phyloP scores from a whole-genome alignment of 768 basidiomycete genomes.

The Auricularia cornea region DNA sequence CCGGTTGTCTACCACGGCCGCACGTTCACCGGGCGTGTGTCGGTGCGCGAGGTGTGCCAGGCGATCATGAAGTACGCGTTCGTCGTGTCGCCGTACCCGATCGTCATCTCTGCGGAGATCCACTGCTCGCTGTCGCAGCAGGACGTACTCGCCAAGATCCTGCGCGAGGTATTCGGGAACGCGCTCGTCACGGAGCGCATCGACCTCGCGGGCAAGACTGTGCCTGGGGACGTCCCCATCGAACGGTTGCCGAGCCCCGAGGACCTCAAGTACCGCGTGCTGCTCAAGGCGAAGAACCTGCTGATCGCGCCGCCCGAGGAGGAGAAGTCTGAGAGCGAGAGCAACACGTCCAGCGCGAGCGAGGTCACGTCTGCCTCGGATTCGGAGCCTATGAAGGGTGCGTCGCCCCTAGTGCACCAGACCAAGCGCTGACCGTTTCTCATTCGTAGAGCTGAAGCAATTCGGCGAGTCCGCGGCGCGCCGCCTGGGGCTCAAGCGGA shows the following conservation, averaged over 20 bases:
- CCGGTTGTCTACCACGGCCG: slow-evolving; percentile 87
- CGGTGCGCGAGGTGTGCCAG: slow-evolving; percentile 69
- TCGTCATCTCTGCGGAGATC: slow-evolving; percentile 89
- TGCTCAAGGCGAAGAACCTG: slow-evolving; percentile 86
- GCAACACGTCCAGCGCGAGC: slow-evolving; percentile 36
- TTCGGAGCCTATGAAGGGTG: slow-evolving; percentile 15
- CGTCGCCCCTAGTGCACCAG: background rate
- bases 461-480: background rate
- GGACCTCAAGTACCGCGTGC: slow-evolving; percentile 63
- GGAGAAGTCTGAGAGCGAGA: slow-evolving; percentile 25
- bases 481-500: slow-evolving; percentile 3
- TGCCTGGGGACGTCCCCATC: slow-evolving; percentile 23
- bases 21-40: slow-evolving; percentile 77
- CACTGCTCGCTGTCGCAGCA: slow-evolving; percentile 79
- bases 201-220: slow-evolving; percentile 25
- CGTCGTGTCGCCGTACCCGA: slow-evolving; percentile 79
- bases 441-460: slow-evolving; percentile 6
- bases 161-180: slow-evolving; percentile 54
- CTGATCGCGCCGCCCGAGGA: slow-evolving; percentile 38
- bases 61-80: slow-evolving; percentile 89
- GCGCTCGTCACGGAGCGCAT: slow-evolving; percentile 40
- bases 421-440: too few species aligned
- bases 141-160: slow-evolving; percentile 65
- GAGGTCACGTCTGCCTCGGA: slow-evolving; percentile 29
- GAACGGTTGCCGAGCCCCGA: slow-evolving; percentile 74